phyloP scores from a whole-genome alignment of 305 asterid species.

The Petunia hybrid region DNA sequence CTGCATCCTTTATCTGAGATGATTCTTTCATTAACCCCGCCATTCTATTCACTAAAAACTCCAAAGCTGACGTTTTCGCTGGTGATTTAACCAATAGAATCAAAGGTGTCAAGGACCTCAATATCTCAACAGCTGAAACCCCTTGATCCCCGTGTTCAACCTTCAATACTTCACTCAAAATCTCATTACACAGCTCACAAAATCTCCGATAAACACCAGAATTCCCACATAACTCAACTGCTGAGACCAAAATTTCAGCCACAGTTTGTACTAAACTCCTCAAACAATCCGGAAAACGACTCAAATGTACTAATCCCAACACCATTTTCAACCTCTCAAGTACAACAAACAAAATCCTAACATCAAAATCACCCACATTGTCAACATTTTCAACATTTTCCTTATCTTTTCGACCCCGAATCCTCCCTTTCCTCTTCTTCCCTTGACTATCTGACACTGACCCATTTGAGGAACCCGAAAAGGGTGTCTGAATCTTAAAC shows the following conservation, averaged over 20 bases:
- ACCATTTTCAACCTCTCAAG: constrained; percentile 73
- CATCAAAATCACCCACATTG: constrained; percentile 57
- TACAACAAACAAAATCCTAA: constrained; percentile 58
- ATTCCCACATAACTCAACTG: constrained; percentile 60
- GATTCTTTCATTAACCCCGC: constrained; percentile 55
- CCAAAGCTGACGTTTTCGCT: constrained; percentile 66
- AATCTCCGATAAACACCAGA: constrained; percentile 59
- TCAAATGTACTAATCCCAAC: constrained; percentile 76
- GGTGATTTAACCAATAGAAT: constrained; percentile 64
- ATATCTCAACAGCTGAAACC: constrained; percentile 70
- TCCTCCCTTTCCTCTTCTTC: constrained; percentile 57
- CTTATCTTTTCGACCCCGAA: constrained; percentile 48
- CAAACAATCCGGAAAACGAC: constrained; percentile 87
- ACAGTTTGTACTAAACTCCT: constrained; percentile 79
- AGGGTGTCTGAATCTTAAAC: constrained; percentile 50
- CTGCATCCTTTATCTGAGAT: constrained; percentile 58
- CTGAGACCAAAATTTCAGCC: constrained; percentile 71
- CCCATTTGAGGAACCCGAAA: constrained; percentile 40
- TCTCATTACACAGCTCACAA: constrained; percentile 57
- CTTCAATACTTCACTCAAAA: constrained; percentile 68
- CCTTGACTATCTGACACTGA: constrained; percentile 42
- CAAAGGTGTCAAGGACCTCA: constrained; percentile 70
- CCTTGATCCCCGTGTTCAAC: constrained; percentile 79
- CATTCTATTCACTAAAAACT: constrained; percentile 70
- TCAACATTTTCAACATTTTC: constrained; percentile 49